Conservation (phyloP, 108 stramenopile genomes). For the Nannochloropsis salina region DNA sequence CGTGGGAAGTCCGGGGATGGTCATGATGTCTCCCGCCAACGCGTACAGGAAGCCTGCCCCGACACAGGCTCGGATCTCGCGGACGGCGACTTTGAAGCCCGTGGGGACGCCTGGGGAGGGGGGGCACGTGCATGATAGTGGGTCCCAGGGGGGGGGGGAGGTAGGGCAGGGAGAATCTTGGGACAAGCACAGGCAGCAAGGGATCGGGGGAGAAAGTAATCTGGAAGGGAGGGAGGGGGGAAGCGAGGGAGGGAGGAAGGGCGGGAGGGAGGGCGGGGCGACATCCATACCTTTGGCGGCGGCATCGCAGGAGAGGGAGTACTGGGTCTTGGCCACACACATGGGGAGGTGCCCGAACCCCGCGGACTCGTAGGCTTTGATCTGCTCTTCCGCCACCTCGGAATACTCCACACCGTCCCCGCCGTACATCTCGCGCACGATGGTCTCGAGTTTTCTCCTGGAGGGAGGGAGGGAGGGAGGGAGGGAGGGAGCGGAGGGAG, state of each 20-base stretch:
- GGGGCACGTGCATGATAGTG: neutral
- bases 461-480: neutral
- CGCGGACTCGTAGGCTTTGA: conserved; percentile 73
- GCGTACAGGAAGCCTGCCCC: conserved; percentile 96
- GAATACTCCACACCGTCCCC: conserved; percentile 88
- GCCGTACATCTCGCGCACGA: conserved; percentile 89
- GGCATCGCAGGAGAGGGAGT: conserved; percentile 89
- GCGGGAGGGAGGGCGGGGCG: conserved; percentile 68
- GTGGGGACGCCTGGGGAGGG: conserved; percentile 28
- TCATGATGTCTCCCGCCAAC: conserved; percentile 97
- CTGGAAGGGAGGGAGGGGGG: neutral
- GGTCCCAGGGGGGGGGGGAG: neutral
- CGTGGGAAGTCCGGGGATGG: conserved; percentile 95
- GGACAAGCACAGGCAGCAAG: neutral
- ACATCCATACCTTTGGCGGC: conserved; percentile 62
- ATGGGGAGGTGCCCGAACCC: conserved; percentile 88
- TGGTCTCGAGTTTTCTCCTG: conserved; percentile 56
- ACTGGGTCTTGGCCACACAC: conserved; percentile 99
- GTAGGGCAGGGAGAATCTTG: neutral
- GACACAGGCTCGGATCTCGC: conserved; percentile 89
- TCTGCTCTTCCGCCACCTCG: conserved; percentile 76
- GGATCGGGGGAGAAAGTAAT: neutral
- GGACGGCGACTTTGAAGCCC: conserved; percentile 59
- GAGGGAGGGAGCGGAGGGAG: neutral
- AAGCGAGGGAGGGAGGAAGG: neutral